phyloP scores from a whole-genome alignment of 2,329 filamentous ascomycete species.

The Raffaelea deltoideospora region DNA sequence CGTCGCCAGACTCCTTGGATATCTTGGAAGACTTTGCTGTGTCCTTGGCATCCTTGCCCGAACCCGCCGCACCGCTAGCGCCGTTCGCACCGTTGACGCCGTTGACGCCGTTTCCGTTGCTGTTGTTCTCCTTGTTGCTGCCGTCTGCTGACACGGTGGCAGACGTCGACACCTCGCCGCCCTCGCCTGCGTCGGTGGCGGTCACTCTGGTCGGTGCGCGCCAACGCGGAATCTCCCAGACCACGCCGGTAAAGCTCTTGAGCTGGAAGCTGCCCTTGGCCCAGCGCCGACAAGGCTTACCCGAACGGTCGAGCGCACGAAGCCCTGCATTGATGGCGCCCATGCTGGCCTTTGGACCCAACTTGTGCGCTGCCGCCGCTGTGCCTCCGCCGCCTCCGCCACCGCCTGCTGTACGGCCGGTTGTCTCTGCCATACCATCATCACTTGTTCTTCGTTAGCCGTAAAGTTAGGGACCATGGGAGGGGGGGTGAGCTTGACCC shows the following conservation, averaged over 20 bases:
- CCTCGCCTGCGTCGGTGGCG: conserved; percentile 9
- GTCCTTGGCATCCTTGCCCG: neutral
- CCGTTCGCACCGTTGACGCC: conserved; percentile 37
- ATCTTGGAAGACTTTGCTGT: neutral
- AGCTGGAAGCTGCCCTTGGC: conserved; percentile 65
- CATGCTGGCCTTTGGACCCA: conserved; percentile 91
- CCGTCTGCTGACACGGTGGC: conserved; percentile 17
- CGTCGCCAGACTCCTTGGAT: neutral
- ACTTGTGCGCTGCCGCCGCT: conserved; percentile 63
- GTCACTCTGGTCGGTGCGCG: conserved; percentile 50
- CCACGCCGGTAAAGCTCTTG: conserved; percentile 82
- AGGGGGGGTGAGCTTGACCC: too few species aligned
- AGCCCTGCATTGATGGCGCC: conserved; percentile 95
- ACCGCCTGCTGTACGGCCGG: neutral
- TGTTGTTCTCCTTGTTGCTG: conserved; percentile 51
- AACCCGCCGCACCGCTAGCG: neutral
- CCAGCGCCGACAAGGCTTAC: conserved; percentile 89
- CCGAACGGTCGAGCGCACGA: conserved; percentile 80
- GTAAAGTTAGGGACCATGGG: too few species aligned
- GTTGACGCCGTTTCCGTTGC: conserved; percentile 33
- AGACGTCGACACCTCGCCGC: conserved; percentile 18
- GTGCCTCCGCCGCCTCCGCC: conserved; percentile 11
- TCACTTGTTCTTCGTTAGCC: too few species aligned
- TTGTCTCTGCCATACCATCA: conserved; percentile 6
- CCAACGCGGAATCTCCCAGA: conserved; percentile 76